phyloP scores from a whole-genome alignment of 2,329 filamentous ascomycete species.

The Cytospora leucostoma region DNA sequence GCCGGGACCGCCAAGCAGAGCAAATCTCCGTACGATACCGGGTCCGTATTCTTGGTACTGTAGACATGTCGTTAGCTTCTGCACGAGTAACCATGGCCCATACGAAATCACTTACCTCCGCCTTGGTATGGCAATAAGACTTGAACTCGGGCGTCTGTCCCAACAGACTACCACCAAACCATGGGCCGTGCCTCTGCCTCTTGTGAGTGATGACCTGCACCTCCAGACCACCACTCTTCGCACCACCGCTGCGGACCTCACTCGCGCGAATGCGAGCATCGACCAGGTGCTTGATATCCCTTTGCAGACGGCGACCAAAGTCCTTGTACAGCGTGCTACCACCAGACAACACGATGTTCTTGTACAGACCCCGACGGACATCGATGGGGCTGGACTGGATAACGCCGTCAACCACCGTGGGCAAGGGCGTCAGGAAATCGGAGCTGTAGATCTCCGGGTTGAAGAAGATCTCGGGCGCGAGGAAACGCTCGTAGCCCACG shows the following conservation, averaged over 20 bases:
- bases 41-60: conserved; percentile 95
- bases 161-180: conserved; percentile 95
- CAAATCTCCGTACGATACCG: conserved; percentile 92
- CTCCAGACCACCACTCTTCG: conserved; percentile 89
- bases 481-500: conserved; percentile 95
- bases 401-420: conserved; percentile 90
- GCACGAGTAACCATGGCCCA: not conserved
- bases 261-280: conserved; percentile 91
- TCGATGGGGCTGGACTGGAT: conserved; percentile 98
- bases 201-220: conserved; percentile 98
- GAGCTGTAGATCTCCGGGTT: conserved; percentile 99
- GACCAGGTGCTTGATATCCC: conserved; percentile 94
- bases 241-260: conserved; percentile 87
- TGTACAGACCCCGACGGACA: conserved; percentile 94
- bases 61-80: conserved; percentile 30
- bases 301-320: conserved; percentile 92
- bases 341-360: conserved; percentile 98
- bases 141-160: conserved; percentile 98
- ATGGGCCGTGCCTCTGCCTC: conserved; percentile 93
- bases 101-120: conserved; percentile 52
- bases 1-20: conserved; percentile 87
- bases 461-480: conserved; percentile 99
- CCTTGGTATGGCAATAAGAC: conserved; percentile 97
- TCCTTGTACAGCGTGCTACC: conserved; percentile 98
- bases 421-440: conserved; percentile 94